Percentiles rank a stretch among this genome's conserved stretches.
Conservation (phyloP, 805 yeast species). For the Candida taoyuanica region DNA sequence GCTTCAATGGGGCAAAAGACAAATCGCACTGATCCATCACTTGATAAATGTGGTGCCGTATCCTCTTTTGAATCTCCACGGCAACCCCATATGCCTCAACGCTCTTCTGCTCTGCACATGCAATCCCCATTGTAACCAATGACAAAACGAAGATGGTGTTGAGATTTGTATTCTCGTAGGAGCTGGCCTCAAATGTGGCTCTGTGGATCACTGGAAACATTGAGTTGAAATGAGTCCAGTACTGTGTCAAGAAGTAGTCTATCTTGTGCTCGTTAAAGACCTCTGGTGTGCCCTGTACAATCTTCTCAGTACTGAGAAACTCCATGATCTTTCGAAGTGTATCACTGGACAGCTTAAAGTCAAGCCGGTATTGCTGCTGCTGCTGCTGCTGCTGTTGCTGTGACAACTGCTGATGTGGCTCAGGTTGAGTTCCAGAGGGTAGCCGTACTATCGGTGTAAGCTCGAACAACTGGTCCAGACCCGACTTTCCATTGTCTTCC, state of each 20-base stretch:
- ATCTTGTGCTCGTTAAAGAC: conserved; percentile 8
- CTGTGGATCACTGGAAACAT: conserved; percentile 38
- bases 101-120: not conserved
- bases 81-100: conserved; percentile 14
- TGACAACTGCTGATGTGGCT: too few relatives aligned
- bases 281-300: not conserved
- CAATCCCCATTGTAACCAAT: conserved; percentile 19
- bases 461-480: not conserved
- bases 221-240: conserved; percentile 34
- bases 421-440: too few relatives aligned
- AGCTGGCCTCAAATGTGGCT: conserved; percentile 27
- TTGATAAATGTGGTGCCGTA: conserved; percentile 15
- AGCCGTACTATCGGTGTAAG: too few relatives aligned
- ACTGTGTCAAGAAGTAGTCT: conserved; percentile 25
- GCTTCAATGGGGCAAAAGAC: conserved; percentile 17
- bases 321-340: conserved; percentile 2
- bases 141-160: conserved; percentile 15
- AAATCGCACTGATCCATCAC: conserved; percentile 12
- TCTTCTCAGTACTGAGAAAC: conserved; percentile 1
- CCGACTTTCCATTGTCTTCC: not conserved
- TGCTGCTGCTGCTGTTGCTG: too few relatives aligned
- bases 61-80: conserved; percentile 18
- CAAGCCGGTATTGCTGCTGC: too few relatives aligned
- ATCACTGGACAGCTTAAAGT: conserved; percentile 4
- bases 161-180: conserved; percentile 2